Conservation (phyloP, 2,329 filamentous ascomycete genomes). For the Ceratocystis colombiana region DNA sequence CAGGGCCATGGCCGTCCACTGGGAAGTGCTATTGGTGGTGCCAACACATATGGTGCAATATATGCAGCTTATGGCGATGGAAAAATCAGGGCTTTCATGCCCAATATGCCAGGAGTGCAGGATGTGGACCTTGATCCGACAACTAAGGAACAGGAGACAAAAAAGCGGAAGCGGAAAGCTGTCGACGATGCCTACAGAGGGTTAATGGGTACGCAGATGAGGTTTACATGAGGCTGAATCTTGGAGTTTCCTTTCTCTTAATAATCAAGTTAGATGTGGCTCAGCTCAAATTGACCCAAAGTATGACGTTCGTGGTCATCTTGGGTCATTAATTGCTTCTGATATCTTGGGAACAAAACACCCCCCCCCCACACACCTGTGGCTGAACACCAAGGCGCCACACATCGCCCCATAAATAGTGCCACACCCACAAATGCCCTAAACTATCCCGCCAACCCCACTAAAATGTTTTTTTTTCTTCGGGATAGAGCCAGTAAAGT, state of each 20-base stretch:
- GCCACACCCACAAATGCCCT: slow-evolving; percentile 25
- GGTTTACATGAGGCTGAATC: slow-evolving; percentile 10
- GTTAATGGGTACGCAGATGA: slow-evolving; percentile 42
- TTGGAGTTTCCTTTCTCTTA: neutral
- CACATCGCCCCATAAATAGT: neutral
- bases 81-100: slow-evolving; percentile 69
- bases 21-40: slow-evolving; percentile 51
- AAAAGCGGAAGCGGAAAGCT: slow-evolving; percentile 59
- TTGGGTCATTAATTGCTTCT: neutral
- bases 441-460: slow-evolving; percentile 10
- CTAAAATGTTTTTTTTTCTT: slow-evolving; percentile 9
- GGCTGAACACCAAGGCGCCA: neutral
- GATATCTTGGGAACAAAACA: neutral
- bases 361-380: neutral
- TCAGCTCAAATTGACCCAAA: neutral
- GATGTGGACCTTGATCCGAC: slow-evolving; percentile 35
- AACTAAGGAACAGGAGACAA: slow-evolving; percentile 35
- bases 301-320: neutral
- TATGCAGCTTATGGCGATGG: slow-evolving; percentile 81
- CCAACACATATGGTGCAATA: slow-evolving; percentile 45
- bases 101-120: slow-evolving; percentile 43
- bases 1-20: slow-evolving; percentile 49
- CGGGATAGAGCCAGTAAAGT: slow-evolving; percentile 14
- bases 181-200: slow-evolving; percentile 71
- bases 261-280: neutral